phyloP scores from a whole-genome alignment of 2,329 filamentous ascomycete genomes.

The Aspergillus calidoustus region DNA sequence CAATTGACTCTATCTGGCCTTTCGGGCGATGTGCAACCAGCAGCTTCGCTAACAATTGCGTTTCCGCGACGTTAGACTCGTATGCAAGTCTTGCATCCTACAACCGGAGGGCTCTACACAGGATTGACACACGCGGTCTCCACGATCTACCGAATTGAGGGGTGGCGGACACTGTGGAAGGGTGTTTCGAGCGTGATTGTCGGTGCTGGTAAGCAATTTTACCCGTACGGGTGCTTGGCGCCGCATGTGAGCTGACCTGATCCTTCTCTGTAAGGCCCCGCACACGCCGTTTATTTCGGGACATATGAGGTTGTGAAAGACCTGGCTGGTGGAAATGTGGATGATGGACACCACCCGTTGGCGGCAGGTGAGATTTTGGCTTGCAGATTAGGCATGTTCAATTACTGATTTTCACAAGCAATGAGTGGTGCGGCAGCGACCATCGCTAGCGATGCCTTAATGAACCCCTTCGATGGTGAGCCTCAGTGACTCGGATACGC shows the following conservation, averaged over 20 bases:
- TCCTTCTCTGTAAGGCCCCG: conserved; percentile 68
- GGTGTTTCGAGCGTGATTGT: conserved; percentile 96
- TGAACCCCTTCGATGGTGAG: conserved; percentile 98
- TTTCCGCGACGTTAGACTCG: conserved; percentile 68
- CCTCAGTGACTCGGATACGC: conserved; percentile 13
- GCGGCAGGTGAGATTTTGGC: conserved; percentile 72
- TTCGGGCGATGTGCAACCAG: neutral
- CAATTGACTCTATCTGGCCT: conserved; percentile 2
- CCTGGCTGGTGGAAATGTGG: conserved; percentile 87
- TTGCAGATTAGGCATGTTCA: neutral
- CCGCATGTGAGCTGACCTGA: conserved; percentile 14
- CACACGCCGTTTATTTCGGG: conserved; percentile 97
- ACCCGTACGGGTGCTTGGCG: neutral
- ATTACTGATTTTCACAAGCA: conserved; percentile 61
- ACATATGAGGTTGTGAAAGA: conserved; percentile 98
- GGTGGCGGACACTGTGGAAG: conserved; percentile 89
- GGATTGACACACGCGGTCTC: conserved; percentile 91
- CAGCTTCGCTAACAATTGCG: conserved; percentile 1
- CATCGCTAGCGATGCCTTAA: conserved; percentile 95
- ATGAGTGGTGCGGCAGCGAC: conserved; percentile 93
- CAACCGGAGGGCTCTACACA: conserved; percentile 78
- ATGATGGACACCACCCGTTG: conserved; percentile 82
- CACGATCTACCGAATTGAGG: conserved; percentile 88
- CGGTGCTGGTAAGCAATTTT: conserved; percentile 73
- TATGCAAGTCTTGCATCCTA: conserved; percentile 94